Conservation (phyloP, 2,329 filamentous ascomycete genomes). For the Erysiphe neolycopersici region DNA sequence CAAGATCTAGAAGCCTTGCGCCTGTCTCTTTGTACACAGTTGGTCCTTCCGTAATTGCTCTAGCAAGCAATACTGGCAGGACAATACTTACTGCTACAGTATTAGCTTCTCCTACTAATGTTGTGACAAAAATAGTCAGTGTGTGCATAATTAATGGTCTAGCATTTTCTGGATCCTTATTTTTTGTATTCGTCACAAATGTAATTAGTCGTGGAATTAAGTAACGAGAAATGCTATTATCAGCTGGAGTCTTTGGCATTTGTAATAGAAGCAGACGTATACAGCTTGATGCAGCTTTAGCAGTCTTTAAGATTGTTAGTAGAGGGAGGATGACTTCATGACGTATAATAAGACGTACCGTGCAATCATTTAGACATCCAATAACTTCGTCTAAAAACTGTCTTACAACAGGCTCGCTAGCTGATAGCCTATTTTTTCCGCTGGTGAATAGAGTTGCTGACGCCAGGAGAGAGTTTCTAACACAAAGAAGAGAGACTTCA, state of each 20-base stretch:
- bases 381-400: slow-evolving; percentile 57
- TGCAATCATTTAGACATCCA: slow-evolving; percentile 57
- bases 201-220: slow-evolving; percentile 48
- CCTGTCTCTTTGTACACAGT: slow-evolving; percentile 44
- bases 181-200: slow-evolving; percentile 43
- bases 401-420: slow-evolving; percentile 46
- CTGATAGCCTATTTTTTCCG: slow-evolving; percentile 43
- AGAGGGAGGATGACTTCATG: not conserved
- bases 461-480: slow-evolving; percentile 77
- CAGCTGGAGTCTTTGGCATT: slow-evolving; percentile 31
- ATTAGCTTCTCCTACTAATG: slow-evolving; percentile 20
- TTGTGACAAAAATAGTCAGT: slow-evolving; percentile 42
- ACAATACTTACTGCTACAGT: slow-evolving; percentile 46
- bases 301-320: slow-evolving; percentile 24
- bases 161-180: slow-evolving; percentile 57
- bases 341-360: slow-evolving; percentile 20
- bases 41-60: slow-evolving; percentile 37
- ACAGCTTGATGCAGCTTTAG: slow-evolving; percentile 76
- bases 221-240: slow-evolving; percentile 47
- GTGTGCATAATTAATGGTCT: slow-evolving; percentile 45
- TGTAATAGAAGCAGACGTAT: slow-evolving; percentile 58
- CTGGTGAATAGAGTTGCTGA: slow-evolving; percentile 73
- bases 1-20: slow-evolving; percentile 51
- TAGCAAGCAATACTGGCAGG: slow-evolving; percentile 47
- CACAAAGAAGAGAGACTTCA: slow-evolving; percentile 56